Base-by-base conservation (phyloP, 2,329 filamentous ascomycete genomes). In the Peltaster fructicola region DNA sequence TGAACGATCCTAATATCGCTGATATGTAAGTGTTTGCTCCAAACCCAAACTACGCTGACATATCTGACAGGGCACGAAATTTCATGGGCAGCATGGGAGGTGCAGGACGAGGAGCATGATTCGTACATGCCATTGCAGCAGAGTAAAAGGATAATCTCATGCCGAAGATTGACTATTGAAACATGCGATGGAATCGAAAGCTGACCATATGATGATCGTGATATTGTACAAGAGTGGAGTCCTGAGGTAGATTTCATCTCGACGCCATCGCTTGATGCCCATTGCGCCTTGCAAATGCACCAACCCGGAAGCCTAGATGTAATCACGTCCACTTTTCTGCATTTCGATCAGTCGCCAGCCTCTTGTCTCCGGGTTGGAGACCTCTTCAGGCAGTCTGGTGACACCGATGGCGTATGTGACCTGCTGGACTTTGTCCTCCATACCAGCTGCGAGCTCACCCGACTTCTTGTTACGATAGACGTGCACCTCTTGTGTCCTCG, bases 321-420 rank as follows among this genome's bases (percentile, higher is more conserved):
- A 95, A 57, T 98, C 88, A 45, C 88, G 71, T 28, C 79, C 85
- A 52, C 81, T 90, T 73, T 98, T 98, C 55, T 98, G 88, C 61
- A 98, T 71, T 59, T 98, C 88, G 47, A 98, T 95, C 52, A 98
- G 61, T 44, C 85, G 74, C 88, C 88, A 98, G 15, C 88, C 88
- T 46, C 84, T 68, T 7, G 88, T 98, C 59, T 98, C 88, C 2
- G 82, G 79, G 52, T 98, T 95, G 61, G 74, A 85, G 39, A 95
- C 85, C 40, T 98, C 88, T 48, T 98, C 88, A 2, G 88, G 74
- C 31, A 91, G 72, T 37, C 88, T 66, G 3, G 88, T 98, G 32
- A 98, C 77, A 41, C 88, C 88, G 40, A 98, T 95, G 35, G 85
- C 88, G 47, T 98, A 98, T 2, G 88, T 95, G 38, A 98, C 88